phyloP scores from a whole-genome alignment of 495 filamentous ascomycete species.

The Daldinia concentrica region DNA sequence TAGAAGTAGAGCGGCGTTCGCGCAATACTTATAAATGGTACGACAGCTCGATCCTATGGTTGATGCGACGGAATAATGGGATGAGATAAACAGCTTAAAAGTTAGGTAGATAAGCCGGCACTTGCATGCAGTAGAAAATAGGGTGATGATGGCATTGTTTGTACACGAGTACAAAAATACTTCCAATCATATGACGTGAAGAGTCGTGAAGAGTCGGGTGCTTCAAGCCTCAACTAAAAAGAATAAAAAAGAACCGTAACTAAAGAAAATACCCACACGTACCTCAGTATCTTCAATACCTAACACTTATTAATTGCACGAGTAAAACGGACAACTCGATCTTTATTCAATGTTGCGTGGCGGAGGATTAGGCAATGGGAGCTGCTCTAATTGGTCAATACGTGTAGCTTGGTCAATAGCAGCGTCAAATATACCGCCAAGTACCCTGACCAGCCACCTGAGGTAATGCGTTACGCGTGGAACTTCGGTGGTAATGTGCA shows the following conservation, averaged over 20 bases:
- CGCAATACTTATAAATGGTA: conserved; percentile 12
- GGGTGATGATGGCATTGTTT: conserved; percentile 46
- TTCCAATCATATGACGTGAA: conserved; percentile 40
- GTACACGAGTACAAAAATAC: conserved; percentile 28
- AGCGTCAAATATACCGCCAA: not conserved
- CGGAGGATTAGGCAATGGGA: conserved; percentile 1
- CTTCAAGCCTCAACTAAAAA: conserved; percentile 25
- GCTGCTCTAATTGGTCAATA: not conserved
- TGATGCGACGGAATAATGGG: conserved; percentile 3
- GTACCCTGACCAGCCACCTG: not conserved
- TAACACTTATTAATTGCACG: not conserved
- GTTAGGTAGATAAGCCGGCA: conserved; percentile 32
- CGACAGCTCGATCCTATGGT: not conserved
- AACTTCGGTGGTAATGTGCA: no score
- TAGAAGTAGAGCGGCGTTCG: not conserved
- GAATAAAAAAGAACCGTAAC: conserved; percentile 6
- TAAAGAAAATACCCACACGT: conserved; percentile 13
- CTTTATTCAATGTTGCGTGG: conserved; percentile 1
- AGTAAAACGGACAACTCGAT: not conserved
- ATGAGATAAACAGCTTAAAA: not conserved
- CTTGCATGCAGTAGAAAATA: conserved; percentile 37
- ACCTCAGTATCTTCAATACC: conserved; percentile 12
- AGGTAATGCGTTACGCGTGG: not conserved
- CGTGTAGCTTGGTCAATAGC: not conserved
- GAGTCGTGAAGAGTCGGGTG: conserved; percentile 37